These are phyloP conservation scores for Tardiomyces blankii DNA, from an alignment of 1,139 yeast species.

Conservation along the genomic window DNA sequence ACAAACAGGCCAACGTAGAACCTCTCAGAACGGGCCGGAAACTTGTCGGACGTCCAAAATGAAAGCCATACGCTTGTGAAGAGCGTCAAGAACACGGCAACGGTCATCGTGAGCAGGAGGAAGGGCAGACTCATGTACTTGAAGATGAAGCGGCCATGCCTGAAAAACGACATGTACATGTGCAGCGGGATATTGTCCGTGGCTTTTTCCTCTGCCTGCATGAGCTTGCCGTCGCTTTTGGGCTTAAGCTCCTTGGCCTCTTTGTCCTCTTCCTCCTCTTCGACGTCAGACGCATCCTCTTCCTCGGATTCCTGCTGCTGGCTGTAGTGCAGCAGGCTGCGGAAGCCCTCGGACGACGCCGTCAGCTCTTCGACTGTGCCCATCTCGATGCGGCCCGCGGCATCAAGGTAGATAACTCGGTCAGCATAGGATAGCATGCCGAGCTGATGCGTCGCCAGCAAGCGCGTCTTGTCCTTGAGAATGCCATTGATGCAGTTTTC, in stretches of 20 bases:
- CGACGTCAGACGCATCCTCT: conserved; percentile 19
- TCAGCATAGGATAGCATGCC: conserved; percentile 60
- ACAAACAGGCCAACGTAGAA: conserved; percentile 61
- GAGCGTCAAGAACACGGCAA: conserved; percentile 32
- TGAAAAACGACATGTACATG: conserved; percentile 37
- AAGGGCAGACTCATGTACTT: conserved; percentile 27
- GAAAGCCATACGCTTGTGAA: conserved; percentile 68
- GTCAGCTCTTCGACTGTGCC: conserved; percentile 50
- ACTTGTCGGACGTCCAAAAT: conserved; percentile 62
- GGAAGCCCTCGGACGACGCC: conserved; percentile 35
- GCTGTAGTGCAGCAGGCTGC: conserved; percentile 39
- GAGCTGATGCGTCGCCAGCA: conserved; percentile 79
- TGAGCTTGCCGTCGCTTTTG: conserved; percentile 28
- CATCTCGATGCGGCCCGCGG: conserved; percentile 50
- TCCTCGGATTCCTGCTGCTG: conserved; percentile 45
- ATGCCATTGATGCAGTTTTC: conserved; percentile 54
- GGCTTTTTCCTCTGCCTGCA: conserved; percentile 39
- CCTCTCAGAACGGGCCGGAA: conserved; percentile 38
- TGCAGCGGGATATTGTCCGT: conserved; percentile 21
- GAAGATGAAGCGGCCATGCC: conserved; percentile 34
- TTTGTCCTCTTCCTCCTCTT: conserved; percentile 42
- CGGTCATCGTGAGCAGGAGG: conserved; percentile 41
- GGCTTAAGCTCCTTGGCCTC: conserved; percentile 31
- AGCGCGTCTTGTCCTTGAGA: conserved; percentile 49
- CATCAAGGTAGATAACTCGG: conserved; percentile 54